Percentiles rank a stretch among this genome's conserved stretches.
phyloP scores from a whole-genome alignment of 108 stramenopile genomes.

The Seminavis robusta region DNA sequence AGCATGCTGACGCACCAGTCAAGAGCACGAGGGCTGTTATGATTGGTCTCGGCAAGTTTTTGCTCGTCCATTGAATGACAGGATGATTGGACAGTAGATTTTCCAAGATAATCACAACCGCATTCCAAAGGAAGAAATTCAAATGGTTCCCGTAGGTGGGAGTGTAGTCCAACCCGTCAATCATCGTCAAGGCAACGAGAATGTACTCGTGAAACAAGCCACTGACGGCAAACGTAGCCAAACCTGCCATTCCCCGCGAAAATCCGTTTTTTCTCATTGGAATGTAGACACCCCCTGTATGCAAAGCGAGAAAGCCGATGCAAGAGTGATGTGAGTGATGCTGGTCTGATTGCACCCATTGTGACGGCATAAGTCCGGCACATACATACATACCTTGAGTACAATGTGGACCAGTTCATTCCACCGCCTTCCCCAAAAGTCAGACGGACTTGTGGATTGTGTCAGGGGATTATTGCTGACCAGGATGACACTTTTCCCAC shows the following conservation, averaged over 20 bases:
- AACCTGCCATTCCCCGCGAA: slow-evolving; percentile 28
- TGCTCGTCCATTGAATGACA: background rate
- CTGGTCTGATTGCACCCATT: too few relatives aligned
- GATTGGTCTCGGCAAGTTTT: slow-evolving; percentile 25
- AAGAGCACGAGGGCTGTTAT: slow-evolving; percentile 34
- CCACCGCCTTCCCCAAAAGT: slow-evolving; percentile 64
- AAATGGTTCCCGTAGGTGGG: slow-evolving; percentile 46
- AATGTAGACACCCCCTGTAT: slow-evolving; percentile 43
- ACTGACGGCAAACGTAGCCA: slow-evolving; percentile 38
- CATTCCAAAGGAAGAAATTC: slow-evolving; percentile 59
- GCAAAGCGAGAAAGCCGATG: too few relatives aligned
- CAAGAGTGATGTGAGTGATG: too few relatives aligned
- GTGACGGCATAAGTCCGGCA: too few relatives aligned
- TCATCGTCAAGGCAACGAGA: slow-evolving; percentile 24
- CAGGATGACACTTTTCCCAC: background rate
- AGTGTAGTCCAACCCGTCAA: too few relatives aligned
- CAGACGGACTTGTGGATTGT: slow-evolving; percentile 24
- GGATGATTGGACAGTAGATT: slow-evolving; percentile 2
- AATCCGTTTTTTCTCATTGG: slow-evolving; percentile 26
- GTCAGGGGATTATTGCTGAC: slow-evolving; percentile 5
- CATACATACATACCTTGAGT: too few relatives aligned
- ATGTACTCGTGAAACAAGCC: slow-evolving; percentile 60
- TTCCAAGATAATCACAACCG: slow-evolving; percentile 37
- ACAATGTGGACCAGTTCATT: slow-evolving; percentile 35
- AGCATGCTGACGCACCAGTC: too few relatives aligned